Evolutionary conservation across 495 filamentous ascomycete genomes (phyloP), one percentile per base, ranked within the genome.

Genomic region (Echria macrotheca): DNA sequence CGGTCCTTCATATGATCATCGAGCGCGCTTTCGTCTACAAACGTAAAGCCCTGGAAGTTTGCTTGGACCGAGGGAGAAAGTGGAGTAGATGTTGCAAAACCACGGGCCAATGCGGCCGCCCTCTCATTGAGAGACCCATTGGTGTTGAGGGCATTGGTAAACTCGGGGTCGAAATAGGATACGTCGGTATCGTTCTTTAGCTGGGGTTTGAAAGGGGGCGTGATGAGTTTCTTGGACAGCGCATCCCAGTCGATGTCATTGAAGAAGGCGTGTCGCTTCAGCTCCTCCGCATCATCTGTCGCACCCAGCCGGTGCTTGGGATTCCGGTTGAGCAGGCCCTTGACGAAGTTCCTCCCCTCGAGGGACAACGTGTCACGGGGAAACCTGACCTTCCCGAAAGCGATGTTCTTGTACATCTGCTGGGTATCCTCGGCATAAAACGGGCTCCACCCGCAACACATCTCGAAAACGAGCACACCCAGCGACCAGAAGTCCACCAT

Each of bases 401-500:
- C 94, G 50, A 98, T 98, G 71, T 98, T 98, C 73, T 97, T 98
- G 70, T 98, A 98, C 93, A 98, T 98, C 64, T 98, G 93, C 67
- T 98, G 93, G 2, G 91, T 97, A 57, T 98, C 94, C 53, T 98
- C 93, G 48, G 93, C 94, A 61, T 97, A 98, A 70, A 98, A 98
- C 0, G 93, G 93, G 58, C 89, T 95, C 93, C 93, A 98, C 2
- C 93, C 93, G 60, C 93, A 98, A 68, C 91, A 96, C 93, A 98
- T 98, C 68, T 98, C 93, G 64, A 98, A 98, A 8, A 98, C 93
- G 18, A 98, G 78, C 11, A 98, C 93, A 38, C 93, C 93, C 32
- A 98, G 76, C 5, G 93, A 97, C 93, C 94, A 98, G 68, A 98
- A 98, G 67, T 98, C 93, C 3, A 98, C 93, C 94, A 98, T 97